Evolutionary conservation across 768 basidiomycete genomes (phyloP).

Genomic region (Albatrellus ellisii): DNA sequence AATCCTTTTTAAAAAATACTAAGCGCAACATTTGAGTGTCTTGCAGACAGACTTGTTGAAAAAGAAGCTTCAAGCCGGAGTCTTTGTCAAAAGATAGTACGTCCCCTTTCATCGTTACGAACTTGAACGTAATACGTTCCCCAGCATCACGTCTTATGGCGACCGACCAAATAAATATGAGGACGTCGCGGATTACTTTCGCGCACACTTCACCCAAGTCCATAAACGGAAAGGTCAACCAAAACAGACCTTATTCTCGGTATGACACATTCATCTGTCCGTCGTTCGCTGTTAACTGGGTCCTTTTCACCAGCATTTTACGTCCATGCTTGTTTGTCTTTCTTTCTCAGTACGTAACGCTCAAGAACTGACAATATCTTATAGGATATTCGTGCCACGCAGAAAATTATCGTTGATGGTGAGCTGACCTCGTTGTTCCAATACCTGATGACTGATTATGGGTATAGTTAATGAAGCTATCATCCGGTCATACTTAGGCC

Average conservation of each 20-base stretch:
- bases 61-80: constrained; percentile 55
- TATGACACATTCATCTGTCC: constrained; percentile 24
- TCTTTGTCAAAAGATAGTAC: constrained; percentile 72
- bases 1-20: constrained; percentile 30
- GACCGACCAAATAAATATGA: constrained; percentile 60
- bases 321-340: constrained; percentile 47
- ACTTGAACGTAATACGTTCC: background rate
- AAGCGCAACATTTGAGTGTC: constrained; percentile 6
- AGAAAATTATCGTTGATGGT: constrained; percentile 18
- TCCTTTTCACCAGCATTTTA: constrained; percentile 39
- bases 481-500: constrained; percentile 48
- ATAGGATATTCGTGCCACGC: constrained; percentile 56
- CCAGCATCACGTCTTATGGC: constrained; percentile 67
- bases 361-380: background rate
- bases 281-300: background rate
- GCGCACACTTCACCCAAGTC: constrained; percentile 71
- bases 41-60: constrained; percentile 76
- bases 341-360: background rate
- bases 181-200: constrained; percentile 65
- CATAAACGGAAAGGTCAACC: constrained; percentile 51
- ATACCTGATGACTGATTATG: background rate
- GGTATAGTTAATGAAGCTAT: constrained; percentile 50
- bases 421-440: background rate
- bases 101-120: constrained; percentile 13
- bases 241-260: constrained; percentile 48